Evolutionary conservation across 306 rosid genomes (phyloP).

Genomic region (Mimosa pudica): DNA sequence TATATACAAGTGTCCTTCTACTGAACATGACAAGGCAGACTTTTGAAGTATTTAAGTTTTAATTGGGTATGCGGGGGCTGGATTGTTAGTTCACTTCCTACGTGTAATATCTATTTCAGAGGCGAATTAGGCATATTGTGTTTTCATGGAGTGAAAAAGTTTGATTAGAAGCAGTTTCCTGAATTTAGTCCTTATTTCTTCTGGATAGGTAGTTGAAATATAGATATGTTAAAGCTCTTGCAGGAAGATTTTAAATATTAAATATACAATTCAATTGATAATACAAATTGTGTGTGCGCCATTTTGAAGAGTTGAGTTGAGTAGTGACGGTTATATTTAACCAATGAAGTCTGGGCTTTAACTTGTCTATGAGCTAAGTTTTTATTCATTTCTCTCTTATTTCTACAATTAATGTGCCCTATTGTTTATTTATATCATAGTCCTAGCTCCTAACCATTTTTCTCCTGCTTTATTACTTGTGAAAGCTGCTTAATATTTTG

Average conservation of each 20-base stretch:
- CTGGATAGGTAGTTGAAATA: not conserved
- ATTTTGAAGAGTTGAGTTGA: not conserved
- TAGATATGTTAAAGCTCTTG: not conserved
- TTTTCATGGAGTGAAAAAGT: not conserved
- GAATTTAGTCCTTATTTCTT: not conserved
- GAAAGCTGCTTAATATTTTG: not conserved
- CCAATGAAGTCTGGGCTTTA: not conserved
- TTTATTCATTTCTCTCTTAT: not conserved
- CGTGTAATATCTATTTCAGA: not conserved
- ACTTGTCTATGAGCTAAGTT: not conserved
- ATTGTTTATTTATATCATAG: not conserved
- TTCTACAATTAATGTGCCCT: not conserved
- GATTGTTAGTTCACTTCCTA: not conserved
- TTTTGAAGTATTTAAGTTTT: not conserved
- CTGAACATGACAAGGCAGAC: not conserved
- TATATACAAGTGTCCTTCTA: not conserved
- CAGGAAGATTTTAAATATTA: not conserved
- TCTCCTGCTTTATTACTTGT: slow-evolving; percentile 1
- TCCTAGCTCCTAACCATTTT: not conserved
- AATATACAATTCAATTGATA: not conserved
- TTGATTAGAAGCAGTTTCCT: not conserved
- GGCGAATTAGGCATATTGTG: not conserved
- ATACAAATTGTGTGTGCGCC: not conserved
- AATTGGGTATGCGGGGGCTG: not conserved
- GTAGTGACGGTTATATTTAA: not conserved